Conservation (phyloP, 352 stramenopile genomes). For the Globisporangium alternatum region DNA sequence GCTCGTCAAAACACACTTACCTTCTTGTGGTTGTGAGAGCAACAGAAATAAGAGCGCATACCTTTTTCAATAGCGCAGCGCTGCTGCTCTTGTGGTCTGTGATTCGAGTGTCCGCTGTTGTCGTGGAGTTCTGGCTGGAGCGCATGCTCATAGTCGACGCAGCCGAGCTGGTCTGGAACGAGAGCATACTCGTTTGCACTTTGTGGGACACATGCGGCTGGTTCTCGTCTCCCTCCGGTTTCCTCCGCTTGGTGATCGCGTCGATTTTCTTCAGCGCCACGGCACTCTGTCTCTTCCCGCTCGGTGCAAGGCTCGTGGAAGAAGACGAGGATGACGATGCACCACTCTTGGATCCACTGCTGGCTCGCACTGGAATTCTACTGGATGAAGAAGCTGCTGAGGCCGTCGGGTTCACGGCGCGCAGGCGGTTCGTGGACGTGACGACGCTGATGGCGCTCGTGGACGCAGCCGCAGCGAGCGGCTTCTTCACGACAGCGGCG, state of each 20-base stretch:
- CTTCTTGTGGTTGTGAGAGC: neutral
- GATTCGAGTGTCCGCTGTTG: neutral
- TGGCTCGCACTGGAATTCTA: slow-evolving; percentile 2
- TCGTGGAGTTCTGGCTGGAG: slow-evolving; percentile 2
- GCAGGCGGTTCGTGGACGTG: slow-evolving; percentile 16
- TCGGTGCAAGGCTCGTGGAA: neutral
- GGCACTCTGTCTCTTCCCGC: slow-evolving; percentile 11
- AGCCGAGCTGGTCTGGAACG: slow-evolving; percentile 41
- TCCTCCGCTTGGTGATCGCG: slow-evolving; percentile 38
- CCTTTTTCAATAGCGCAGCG: slow-evolving; percentile 13
- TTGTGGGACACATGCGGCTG: slow-evolving; percentile 33
- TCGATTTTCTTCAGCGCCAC: slow-evolving; percentile 21
- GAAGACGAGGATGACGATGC: slow-evolving; percentile 4
- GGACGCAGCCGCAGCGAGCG: neutral
- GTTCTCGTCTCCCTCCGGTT: slow-evolving; percentile 39
- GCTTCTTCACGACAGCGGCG: slow-evolving; percentile 22
- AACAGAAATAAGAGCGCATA: neutral
- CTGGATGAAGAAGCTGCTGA: slow-evolving; percentile 3
- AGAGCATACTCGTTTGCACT: slow-evolving; percentile 69
- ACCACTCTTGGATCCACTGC: slow-evolving; percentile 5
- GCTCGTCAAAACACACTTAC: neutral
- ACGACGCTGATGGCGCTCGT: slow-evolving; percentile 17
- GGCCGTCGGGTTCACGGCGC: slow-evolving; percentile 4
- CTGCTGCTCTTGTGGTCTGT: slow-evolving; percentile 1
- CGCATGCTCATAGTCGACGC: slow-evolving; percentile 12